Base-by-base conservation (phyloP, 768 basidiomycete species). In the Trametopsis cervina region DNA sequence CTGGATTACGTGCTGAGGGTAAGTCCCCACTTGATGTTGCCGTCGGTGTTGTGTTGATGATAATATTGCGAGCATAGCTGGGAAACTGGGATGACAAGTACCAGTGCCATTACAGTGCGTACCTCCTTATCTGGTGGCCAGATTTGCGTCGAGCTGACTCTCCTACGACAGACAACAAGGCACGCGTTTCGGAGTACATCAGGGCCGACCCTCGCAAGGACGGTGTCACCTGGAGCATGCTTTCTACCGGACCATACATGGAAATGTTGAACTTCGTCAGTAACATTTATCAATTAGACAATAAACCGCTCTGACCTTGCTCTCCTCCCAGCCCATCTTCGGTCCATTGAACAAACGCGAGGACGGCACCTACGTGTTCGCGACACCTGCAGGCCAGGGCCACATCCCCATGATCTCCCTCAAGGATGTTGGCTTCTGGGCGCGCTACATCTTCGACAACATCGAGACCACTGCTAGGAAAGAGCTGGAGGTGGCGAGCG, bases 1-100 rank as follows among this genome's bases (percentile, higher is more conserved):
- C 51, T 71, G 13, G 67, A 69, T 43, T 71, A 69, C 50, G 57
- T 55, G 6, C 56, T 57, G 55, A 70, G 69, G 62, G 69, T 71
- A 13, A 42, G 59, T 38, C 63, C n/a, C n/a, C n/a, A n/a, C n/a
- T n/a, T n/a, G n/a, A n/a, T n/a, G n/a, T n/a, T n/a, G n/a, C n/a
- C n/a, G n/a, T n/a, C n/a, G n/a, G n/a, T n/a, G n/a, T n/a, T n/a
- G n/a, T n/a, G n/a, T n/a, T n/a, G n/a, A n/a, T n/a, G n/a, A n/a
- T n/a, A n/a, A n/a, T n/a, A n/a, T n/a, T n/a, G n/a, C n/a, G n/a
- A n/a, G n/a, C n/a, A n/a, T n/a, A n/a, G n/a, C n/a, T n/a, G n/a
- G n/a, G n/a, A n/a, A n/a, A n/a, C n/a, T n/a, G n/a, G n/a, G n/a
- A n/a, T n/a, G n/a, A n/a, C n/a, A n/a, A n/a, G n/a, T n/a, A n/a